These are phyloP conservation scores for Hirschioporus abietinus DNA, from an alignment of 768 basidiomycete genomes.

Conservation along the genomic window DNA sequence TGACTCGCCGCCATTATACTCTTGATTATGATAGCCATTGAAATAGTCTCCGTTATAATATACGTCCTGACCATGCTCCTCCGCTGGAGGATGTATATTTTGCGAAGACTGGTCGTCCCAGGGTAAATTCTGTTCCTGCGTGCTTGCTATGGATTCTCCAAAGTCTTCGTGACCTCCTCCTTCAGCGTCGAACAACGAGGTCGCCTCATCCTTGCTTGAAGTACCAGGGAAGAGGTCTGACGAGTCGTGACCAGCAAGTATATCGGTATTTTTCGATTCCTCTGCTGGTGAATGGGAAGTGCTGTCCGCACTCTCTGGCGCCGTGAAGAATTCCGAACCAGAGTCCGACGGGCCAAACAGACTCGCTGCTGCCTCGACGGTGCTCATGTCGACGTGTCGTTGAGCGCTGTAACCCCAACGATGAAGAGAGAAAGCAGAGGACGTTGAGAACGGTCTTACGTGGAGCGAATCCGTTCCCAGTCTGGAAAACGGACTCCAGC, in stretches of 20 bases:
- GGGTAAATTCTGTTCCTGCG: not conserved
- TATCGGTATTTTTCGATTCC: not conserved
- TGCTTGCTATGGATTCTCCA: not conserved
- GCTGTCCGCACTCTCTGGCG: conserved; percentile 13
- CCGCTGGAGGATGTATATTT: not conserved
- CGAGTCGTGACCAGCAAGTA: conserved; percentile 23
- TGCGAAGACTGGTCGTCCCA: not conserved
- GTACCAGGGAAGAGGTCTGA: conserved; percentile 34
- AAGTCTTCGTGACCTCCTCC: not conserved
- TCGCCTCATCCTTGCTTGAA: not conserved
- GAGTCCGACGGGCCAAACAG: conserved; percentile 70
- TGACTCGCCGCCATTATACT: not conserved
- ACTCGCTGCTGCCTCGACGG: conserved; percentile 73
- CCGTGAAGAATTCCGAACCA: conserved; percentile 49
- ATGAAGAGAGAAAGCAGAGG: not conserved
- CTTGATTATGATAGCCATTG: not conserved
- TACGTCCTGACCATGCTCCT: not conserved
- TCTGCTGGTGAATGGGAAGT: conserved; percentile 16
- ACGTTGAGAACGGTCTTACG: conserved; percentile 7
- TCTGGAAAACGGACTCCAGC: not conserved
- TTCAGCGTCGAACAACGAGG: not conserved
- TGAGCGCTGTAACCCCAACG: conserved; percentile 4
- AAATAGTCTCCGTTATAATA: not conserved
- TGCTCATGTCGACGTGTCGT: conserved; percentile 35
- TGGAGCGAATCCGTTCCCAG: conserved; percentile 1